phyloP scores from a whole-genome alignment of 2,329 filamentous ascomycete genomes.

The Curvularia verruculosa region DNA sequence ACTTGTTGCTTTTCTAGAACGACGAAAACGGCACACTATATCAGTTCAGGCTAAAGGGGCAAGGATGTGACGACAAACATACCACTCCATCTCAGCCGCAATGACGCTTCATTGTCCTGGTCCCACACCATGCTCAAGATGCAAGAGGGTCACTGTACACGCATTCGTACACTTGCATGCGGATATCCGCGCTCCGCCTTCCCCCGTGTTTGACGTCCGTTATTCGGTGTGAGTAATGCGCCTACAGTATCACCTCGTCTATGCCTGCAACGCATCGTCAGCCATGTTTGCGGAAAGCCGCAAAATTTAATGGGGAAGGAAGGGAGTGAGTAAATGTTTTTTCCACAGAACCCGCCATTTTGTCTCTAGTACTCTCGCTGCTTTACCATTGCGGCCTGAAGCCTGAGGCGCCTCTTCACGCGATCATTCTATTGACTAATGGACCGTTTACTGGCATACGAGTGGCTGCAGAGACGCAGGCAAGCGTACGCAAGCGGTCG shows the following conservation, averaged over 20 bases:
- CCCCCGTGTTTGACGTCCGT: not conserved
- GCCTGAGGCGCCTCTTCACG: not conserved
- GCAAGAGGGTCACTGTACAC: too few relatives aligned
- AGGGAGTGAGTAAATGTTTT: not conserved
- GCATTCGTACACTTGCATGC: not conserved
- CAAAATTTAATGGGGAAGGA: too few relatives aligned
- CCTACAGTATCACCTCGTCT: not conserved
- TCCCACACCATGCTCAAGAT: not conserved
- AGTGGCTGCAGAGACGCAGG: not conserved
- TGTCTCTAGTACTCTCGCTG: not conserved
- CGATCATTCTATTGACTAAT: not conserved
- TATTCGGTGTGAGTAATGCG: not conserved
- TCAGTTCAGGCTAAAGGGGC: not conserved
- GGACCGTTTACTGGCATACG: slow-evolving; percentile 1
- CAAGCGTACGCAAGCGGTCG: not conserved
- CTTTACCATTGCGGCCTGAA: not conserved
- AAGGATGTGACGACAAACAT: not conserved
- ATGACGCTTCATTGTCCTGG: not conserved
- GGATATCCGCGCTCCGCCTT: slow-evolving; percentile 3
- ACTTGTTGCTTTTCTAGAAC: not conserved
- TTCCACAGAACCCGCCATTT: not conserved
- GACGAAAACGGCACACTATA: not conserved
- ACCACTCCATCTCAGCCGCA: not conserved
- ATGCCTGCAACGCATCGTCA: not conserved
- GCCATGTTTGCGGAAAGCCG: not conserved